A percentile compares a stretch with the other conserved stretches of the same genome.
These are phyloP conservation scores for Trametes pubescens DNA, from an alignment of 1,284 basidiomycete genomes.

Conservation along the genomic window DNA sequence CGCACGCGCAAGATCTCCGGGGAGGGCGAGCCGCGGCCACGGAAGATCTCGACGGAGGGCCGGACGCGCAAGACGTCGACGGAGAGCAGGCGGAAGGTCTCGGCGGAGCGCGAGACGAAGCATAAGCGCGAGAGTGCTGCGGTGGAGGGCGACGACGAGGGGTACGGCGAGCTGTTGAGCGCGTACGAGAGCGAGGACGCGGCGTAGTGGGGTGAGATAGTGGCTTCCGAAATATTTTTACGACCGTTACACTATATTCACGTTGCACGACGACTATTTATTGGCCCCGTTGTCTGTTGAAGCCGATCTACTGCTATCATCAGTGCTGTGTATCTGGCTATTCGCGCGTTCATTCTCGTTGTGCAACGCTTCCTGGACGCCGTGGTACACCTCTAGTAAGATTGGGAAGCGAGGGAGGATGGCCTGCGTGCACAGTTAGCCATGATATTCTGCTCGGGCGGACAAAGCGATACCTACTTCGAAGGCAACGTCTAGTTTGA, in stretches of 20 bases:
- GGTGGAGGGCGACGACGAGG: constrained; percentile 80
- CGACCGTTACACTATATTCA: constrained; percentile 1
- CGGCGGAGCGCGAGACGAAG: constrained; percentile 50
- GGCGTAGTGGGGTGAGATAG: background rate
- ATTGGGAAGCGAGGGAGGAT: constrained; percentile 69
- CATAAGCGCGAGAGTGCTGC: constrained; percentile 64
- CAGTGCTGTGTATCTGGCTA: constrained; percentile 10
- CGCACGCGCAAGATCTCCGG: constrained; percentile 51
- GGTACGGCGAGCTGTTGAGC: constrained; percentile 77
- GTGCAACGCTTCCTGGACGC: constrained; percentile 52
- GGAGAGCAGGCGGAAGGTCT: constrained; percentile 47
- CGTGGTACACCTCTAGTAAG: constrained; percentile 64
- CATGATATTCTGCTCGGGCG: too few relatives aligned
- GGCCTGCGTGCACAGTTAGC: constrained; percentile 51
- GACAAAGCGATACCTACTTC: background rate
- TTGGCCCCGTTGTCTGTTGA: constrained; percentile 13
- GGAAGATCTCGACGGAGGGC: constrained; percentile 42
- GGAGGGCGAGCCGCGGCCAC: constrained; percentile 44
- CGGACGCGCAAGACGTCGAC: constrained; percentile 44
- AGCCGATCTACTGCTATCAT: constrained; percentile 14
- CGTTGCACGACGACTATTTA: constrained; percentile 10
- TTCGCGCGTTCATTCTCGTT: constrained; percentile 9
- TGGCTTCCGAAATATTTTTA: background rate
- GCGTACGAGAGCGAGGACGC: constrained; percentile 77
- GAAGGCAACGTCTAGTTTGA: constrained; percentile 52